Evolutionary conservation across 1,284 basidiomycete species (phyloP).

Genomic region (Meripilus lineatus): DNA sequence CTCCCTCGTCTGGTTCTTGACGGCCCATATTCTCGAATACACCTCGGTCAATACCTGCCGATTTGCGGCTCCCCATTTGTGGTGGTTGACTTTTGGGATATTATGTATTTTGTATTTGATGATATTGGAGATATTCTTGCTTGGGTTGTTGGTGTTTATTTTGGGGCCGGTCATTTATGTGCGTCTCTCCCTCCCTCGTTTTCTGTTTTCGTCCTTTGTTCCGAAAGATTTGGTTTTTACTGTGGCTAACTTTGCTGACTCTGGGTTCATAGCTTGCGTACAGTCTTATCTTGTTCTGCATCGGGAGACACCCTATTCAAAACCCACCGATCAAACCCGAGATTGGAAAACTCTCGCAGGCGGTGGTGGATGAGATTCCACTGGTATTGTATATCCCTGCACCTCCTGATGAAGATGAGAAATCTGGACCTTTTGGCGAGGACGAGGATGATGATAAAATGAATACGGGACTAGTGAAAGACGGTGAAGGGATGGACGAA

Average conservation of each 20-base stretch:
- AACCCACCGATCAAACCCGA: conserved; percentile 71
- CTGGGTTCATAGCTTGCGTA: conserved; percentile 74
- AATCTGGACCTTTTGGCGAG: too few relatives aligned
- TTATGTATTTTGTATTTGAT: conserved; percentile 75
- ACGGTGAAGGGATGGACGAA: too few relatives aligned
- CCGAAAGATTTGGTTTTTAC: too few relatives aligned
- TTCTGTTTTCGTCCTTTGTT: background rate
- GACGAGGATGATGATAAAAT: too few relatives aligned
- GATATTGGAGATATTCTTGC: conserved; percentile 65
- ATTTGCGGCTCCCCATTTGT: conserved; percentile 65
- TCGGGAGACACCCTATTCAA: conserved; percentile 73
- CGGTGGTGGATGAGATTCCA: conserved; percentile 70
- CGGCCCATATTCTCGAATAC: conserved; percentile 72
- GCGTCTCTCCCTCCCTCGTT: conserved; percentile 26
- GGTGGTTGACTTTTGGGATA: conserved; percentile 78
- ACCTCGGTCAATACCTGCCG: conserved; percentile 70
- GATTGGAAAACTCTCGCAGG: conserved; percentile 64
- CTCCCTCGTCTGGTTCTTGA: conserved; percentile 74
- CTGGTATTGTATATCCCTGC: conserved; percentile 79
- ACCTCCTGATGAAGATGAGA: conserved; percentile 46
- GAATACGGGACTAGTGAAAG: too few relatives aligned
- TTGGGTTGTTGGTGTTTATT: conserved; percentile 71
- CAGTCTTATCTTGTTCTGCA: conserved; percentile 69
- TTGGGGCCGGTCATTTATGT: conserved; percentile 74
- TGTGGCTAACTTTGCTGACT: conserved; percentile 7